Evolutionary conservation across 768 basidiomycete genomes (phyloP), one percentile per base, ranked within the genome.

Genomic region (Kwoniella pini): DNA sequence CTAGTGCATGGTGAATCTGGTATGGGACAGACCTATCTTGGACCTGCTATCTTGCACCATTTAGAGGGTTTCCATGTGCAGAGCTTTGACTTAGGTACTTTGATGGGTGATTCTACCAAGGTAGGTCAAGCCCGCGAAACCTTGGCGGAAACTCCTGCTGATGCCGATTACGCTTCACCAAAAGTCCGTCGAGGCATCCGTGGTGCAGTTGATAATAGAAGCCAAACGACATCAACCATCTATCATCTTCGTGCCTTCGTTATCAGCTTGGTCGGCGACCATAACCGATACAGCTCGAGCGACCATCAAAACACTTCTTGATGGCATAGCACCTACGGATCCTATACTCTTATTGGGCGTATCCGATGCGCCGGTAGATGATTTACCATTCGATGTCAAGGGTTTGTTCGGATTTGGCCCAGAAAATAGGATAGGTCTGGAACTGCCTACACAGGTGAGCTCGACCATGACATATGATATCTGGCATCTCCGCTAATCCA

Each of bases 181-280:
- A 5, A 55, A 95, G 92, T 91, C 91, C 0, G 79, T 86, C 4
- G 96, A 99, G 79, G 90, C 96, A 1, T 88, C 90, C 1, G 86
- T 97, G 54, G 91, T 97, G 3, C 94, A 98, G 69, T 82, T 96
- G 17, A 97, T 99, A 72, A 84, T 94, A 21, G 96, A 99, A 77
- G 96, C 95, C 0, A 98, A 97, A 75, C 87, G 95, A 26, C 91
- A 96, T 75, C 93, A 95, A 69, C 96, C 96, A 0, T 93, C 92
- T 0, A 88, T 98, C 36, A 85, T 99, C 48, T 98, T 94, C 77
- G 90, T 99, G 28, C 95, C 95, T 0, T 89, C 91, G 1, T 84
- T 99, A 5, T 71, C 85, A 0, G 84, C 87, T 0, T 98, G 94
- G 93, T 89, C 88, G 65, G 82, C 86, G 0, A 86, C 91, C 2